Evolutionary conservation across 768 basidiomycete species (phyloP).

Genomic region (Amanita molliuscula): DNA sequence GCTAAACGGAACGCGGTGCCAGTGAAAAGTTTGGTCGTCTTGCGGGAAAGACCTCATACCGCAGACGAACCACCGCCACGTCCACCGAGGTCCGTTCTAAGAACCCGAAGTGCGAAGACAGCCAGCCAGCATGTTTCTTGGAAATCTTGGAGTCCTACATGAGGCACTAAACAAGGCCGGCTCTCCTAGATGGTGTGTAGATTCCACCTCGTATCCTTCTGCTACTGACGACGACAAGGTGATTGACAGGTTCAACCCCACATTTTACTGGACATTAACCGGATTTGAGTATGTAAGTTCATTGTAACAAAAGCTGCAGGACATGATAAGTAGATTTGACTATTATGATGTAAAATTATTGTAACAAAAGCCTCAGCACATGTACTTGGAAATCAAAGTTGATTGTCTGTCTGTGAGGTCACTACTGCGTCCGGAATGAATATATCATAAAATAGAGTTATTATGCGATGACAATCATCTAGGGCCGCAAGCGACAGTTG

Average conservation of each 20-base stretch:
- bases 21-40: background rate
- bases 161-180: constrained; percentile 22
- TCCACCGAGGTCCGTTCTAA: constrained; percentile 14
- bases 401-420: too few relatives aligned
- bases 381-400: too few relatives aligned
- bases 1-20: background rate
- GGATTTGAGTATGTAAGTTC: too few relatives aligned
- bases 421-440: too few relatives aligned
- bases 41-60: constrained; percentile 4
- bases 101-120: constrained; percentile 6
- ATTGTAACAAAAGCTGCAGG: too few relatives aligned
- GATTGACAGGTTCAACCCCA: constrained; percentile 19
- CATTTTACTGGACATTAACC: too few relatives aligned
- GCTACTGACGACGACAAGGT: background rate
- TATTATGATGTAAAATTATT: too few relatives aligned
- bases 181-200: constrained; percentile 26
- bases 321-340: too few relatives aligned
- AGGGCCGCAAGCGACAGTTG: background rate
- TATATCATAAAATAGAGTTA: too few relatives aligned
- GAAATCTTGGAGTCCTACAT: constrained; percentile 19
- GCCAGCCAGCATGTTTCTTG: constrained; percentile 29
- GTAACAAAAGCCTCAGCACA: too few relatives aligned
- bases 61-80: constrained; percentile 13
- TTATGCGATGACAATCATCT: background rate
- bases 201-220: background rate